Evolutionary conservation across 805 yeast species (phyloP).

Genomic region (Wickerhamiella dianesei): DNA sequence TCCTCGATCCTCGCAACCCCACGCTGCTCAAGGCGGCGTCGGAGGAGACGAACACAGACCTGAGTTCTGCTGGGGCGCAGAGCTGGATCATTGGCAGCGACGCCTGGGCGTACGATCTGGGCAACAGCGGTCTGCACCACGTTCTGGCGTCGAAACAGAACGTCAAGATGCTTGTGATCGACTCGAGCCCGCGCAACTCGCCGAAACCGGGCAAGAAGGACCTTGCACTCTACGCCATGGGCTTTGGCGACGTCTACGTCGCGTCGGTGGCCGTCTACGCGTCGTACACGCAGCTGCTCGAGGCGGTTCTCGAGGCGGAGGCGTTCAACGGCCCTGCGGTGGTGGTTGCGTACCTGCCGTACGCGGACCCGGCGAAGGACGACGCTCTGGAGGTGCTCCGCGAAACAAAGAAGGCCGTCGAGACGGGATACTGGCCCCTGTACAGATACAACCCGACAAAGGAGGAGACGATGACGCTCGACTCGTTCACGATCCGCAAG

Average conservation of each 20-base stretch:
- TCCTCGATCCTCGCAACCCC: slow-evolving; percentile 29
- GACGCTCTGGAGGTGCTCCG: slow-evolving; percentile 64
- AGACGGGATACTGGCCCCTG: slow-evolving; percentile 92
- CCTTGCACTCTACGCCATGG: slow-evolving; percentile 89
- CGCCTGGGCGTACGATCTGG: slow-evolving; percentile 88
- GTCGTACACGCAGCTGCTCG: slow-evolving; percentile 82
- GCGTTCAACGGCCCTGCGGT: slow-evolving; percentile 81
- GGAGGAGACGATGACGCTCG: slow-evolving; percentile 57
- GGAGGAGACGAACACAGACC: slow-evolving; percentile 24
- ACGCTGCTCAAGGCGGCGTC: slow-evolving; percentile 10
- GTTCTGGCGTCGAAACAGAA: slow-evolving; percentile 62
- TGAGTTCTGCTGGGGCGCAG: slow-evolving; percentile 18
- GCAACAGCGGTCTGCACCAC: slow-evolving; percentile 81
- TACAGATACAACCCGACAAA: slow-evolving; percentile 70
- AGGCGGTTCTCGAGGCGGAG: slow-evolving; percentile 83
- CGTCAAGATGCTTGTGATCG: slow-evolving; percentile 74
- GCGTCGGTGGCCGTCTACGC: slow-evolving; percentile 91
- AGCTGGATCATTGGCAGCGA: slow-evolving; percentile 87
- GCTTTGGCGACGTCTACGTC: slow-evolving; percentile 75
- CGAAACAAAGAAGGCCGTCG: slow-evolving; percentile 82
- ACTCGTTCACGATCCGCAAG: slow-evolving; percentile 67
- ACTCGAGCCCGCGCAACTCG: slow-evolving; percentile 55
- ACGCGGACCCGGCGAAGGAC: slow-evolving; percentile 37
- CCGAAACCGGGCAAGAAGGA: slow-evolving; percentile 56
- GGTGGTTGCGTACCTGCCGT: slow-evolving; percentile 81